Evolutionary conservation across 164 flowering plant species (phyloP).

Genomic region (Euptelea pleiosperma): DNA sequence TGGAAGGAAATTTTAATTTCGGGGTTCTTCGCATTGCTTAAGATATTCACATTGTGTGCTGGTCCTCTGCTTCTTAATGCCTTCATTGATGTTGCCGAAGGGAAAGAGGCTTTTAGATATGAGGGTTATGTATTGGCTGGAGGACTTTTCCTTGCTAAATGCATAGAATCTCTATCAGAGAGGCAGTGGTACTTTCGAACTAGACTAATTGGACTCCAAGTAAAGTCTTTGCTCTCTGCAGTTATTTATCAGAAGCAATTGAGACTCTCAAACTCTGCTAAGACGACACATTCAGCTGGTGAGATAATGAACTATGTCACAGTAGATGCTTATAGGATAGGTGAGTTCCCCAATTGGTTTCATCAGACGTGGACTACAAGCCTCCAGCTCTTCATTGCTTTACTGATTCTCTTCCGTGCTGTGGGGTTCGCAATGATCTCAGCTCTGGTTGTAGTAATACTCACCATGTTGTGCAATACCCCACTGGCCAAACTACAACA

Average conservation of each 20-base stretch:
- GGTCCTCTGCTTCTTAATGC: too few relatives aligned
- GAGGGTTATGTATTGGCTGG: too few relatives aligned
- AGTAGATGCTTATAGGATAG: constrained; percentile 69
- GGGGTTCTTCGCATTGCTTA: constrained; percentile 42
- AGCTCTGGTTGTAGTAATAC: constrained; percentile 44
- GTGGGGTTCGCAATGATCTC: constrained; percentile 58
- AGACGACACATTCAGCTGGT: constrained; percentile 44
- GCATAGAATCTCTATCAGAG: constrained; percentile 42
- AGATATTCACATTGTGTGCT: constrained; percentile 27
- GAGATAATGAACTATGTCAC: constrained; percentile 65
- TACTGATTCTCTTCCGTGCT: constrained; percentile 42
- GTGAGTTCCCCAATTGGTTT: constrained; percentile 70
- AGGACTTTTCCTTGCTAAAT: too few relatives aligned
- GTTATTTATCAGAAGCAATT: constrained; percentile 49
- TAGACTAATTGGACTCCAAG: constrained; percentile 40
- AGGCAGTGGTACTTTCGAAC: constrained; percentile 44
- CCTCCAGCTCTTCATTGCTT: constrained; percentile 52
- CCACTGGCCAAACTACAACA: constrained; percentile 66
- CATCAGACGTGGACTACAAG: constrained; percentile 68
- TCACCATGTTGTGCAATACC: constrained; percentile 50
- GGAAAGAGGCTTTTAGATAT: too few relatives aligned
- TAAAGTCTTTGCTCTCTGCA: constrained; percentile 37
- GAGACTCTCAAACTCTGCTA: constrained; percentile 36
- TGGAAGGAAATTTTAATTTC: too few relatives aligned
- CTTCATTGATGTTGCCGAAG: too few relatives aligned